Base-by-base conservation (phyloP, 169 alveolate genomes). In the Babesia divergens region DNA sequence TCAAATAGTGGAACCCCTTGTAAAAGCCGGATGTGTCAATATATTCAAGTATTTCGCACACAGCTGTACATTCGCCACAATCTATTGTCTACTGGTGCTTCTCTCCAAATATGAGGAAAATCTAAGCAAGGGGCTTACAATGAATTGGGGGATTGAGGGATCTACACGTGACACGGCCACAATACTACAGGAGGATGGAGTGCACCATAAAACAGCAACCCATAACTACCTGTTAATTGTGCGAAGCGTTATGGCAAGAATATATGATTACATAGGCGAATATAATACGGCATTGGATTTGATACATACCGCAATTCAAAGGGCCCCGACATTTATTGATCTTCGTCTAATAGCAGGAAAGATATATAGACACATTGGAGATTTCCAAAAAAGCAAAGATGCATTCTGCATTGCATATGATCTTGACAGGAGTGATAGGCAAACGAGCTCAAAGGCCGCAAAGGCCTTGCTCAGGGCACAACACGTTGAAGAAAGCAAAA, bases 401-500 rank as follows among this genome's bases (percentile, higher is more conserved):
- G 84, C 67, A 2, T 74, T 49, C 31, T 49, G 69, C 38, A 51
- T 51, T 50, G 84, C 84, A 13, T 24, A 54, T n/a, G 84, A 74
- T 29, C 8, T 74, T 1, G 84, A 74, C 52, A 5, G 68, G 34
- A 59, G 75, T 35, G 84, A 74, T 37, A 55, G 84, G 8, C 84
- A 74, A 20, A 74, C 75, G 35, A 74, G 84, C 51, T 53, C 69
- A 0, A 74, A 74, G 31, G 59, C 76, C 11, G 65, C 84, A 1
- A 74, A 74, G 62, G 64, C 84, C 4, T 2, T 74, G 24, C 59
- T 74, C 3, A 0, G 84, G 7, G 60, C 75, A 16, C 3, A 20
- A 18, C 46, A 62, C 24, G 46, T 74, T 34, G 66, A 46, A 13
- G 47, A 32, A 18, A 56, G 76, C 40, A 20, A 35, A 28, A n/a